Evolutionary conservation across 2,329 filamentous ascomycete species (phyloP).

Genomic region (Scytalidium sp.): DNA sequence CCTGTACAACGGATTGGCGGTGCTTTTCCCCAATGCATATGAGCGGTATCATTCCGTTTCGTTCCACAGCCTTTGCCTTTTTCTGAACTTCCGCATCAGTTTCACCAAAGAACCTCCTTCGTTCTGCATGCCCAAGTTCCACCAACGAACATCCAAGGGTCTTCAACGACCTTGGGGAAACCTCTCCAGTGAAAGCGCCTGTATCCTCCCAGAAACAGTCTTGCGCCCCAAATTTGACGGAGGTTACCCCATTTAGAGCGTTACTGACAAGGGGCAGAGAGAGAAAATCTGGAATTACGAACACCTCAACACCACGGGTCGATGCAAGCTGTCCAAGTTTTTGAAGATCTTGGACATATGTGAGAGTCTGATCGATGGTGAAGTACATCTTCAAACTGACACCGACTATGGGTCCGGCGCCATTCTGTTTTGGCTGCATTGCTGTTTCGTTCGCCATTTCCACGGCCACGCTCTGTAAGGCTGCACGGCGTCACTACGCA

Average conservation of each 20-base stretch:
- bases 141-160: constrained; percentile 70
- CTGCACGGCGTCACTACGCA: too few relatives aligned
- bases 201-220: constrained; percentile 67
- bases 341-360: constrained; percentile 51
- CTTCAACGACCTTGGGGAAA: constrained; percentile 65
- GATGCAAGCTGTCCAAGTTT: constrained; percentile 38
- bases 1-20: constrained; percentile 46
- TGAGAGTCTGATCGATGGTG: constrained; percentile 57
- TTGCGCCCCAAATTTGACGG: constrained; percentile 69
- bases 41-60: constrained; percentile 71
- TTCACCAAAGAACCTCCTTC: constrained; percentile 69
- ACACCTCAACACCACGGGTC: constrained; percentile 60
- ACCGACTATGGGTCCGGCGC: constrained; percentile 50
- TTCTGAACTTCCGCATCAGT: constrained; percentile 64
- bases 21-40: constrained; percentile 77
- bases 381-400: constrained; percentile 83
- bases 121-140: constrained; percentile 79
- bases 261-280: constrained; percentile 54
- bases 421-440: background rate
- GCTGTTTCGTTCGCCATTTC: background rate
- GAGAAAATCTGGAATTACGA: constrained; percentile 76
- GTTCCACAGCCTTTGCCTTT: constrained; percentile 67
- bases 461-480: too few relatives aligned
- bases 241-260: constrained; percentile 41
- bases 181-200: constrained; percentile 76